Conservation (phyloP, 345 rosid species). For the Sonneratia alba region DNA sequence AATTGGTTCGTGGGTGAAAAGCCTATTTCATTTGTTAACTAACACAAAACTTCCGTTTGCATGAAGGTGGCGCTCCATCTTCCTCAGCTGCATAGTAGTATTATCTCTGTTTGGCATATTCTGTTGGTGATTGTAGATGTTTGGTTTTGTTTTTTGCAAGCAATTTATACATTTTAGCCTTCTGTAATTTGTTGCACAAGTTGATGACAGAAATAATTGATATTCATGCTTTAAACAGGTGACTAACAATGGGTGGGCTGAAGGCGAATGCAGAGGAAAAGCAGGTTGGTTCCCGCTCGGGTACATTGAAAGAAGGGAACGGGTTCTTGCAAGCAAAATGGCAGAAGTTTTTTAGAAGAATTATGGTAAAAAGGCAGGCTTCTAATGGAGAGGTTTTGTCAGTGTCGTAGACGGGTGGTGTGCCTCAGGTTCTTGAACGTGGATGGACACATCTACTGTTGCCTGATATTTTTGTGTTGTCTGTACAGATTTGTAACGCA, state of each 20-base stretch:
- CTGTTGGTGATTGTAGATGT: neutral
- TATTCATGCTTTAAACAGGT: constrained; percentile 36
- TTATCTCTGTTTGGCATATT: too few relatives aligned
- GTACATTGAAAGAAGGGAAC: constrained; percentile 77
- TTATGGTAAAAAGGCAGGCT: neutral
- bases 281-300: constrained; percentile 93
- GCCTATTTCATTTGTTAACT: too few relatives aligned
- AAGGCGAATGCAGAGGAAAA: constrained; percentile 92
- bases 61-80: too few relatives aligned
- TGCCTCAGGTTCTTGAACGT: neutral
- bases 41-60: too few relatives aligned
- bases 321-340: constrained; percentile 77
- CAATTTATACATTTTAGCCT: neutral
- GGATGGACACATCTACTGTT: neutral
- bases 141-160: neutral
- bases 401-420: constrained; percentile 9
- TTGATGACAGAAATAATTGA: neutral
- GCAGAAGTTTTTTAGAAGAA: constrained; percentile 63
- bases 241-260: constrained; percentile 84
- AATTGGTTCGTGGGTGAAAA: neutral
- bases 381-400: constrained; percentile 9
- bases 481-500: neutral
- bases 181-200: neutral
- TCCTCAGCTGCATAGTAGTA: too few relatives aligned
- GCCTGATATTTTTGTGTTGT: neutral